phyloP scores from a whole-genome alignment of 257 asterid genomes.

The Scutellaria minor region DNA sequence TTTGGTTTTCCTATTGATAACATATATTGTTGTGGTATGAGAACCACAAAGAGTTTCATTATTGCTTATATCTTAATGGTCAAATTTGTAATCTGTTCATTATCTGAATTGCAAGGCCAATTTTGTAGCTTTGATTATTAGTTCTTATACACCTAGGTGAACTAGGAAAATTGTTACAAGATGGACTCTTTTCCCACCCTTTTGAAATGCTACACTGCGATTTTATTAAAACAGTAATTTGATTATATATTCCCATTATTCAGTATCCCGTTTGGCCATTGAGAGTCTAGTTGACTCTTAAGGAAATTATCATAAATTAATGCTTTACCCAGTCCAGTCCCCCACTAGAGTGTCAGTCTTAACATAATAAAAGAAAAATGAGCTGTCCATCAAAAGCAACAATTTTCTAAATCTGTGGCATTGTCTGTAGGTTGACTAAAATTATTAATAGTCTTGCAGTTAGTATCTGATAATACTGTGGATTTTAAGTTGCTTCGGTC shows the following conservation, averaged over 20 bases:
- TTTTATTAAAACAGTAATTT: background rate
- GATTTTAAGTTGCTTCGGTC: background rate
- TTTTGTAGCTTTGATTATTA: conserved; percentile 11
- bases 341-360: conserved; percentile 2
- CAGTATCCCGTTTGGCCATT: background rate
- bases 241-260: conserved; percentile 5
- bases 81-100: background rate
- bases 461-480: background rate
- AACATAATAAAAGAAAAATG: conserved; percentile 1
- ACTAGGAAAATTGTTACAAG: conserved; percentile 14
- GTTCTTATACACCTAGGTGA: conserved; percentile 1
- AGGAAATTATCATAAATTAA: background rate
- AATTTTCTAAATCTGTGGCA: background rate
- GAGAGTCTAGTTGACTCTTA: conserved; percentile 8
- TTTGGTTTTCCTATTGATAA: conserved; percentile 21
- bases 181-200: conserved; percentile 19
- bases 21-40: background rate
- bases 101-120: conserved; percentile 7
- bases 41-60: conserved; percentile 8
- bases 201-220: conserved; percentile 3
- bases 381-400: background rate
- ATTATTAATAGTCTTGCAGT: background rate
- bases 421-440: background rate
- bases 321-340: conserved; percentile 19
- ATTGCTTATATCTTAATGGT: background rate